Base-by-base conservation (phyloP, 1,284 basidiomycete genomes). In the Sporisorium exsertum region DNA sequence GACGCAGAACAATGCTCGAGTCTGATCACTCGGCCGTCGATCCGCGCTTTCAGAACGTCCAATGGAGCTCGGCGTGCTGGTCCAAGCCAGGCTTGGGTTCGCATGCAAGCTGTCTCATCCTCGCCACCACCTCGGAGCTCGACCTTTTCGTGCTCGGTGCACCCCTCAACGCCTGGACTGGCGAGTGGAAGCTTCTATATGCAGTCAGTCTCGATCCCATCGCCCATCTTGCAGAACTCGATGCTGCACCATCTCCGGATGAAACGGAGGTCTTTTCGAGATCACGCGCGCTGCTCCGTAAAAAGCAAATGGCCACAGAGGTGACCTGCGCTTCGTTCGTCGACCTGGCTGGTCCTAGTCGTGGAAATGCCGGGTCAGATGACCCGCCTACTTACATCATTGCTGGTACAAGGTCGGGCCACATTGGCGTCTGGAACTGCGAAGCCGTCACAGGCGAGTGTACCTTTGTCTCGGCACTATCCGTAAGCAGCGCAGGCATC, bases 61-160 rank as follows among this genome's bases (percentile, higher is more conserved):
- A 67, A 49, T 77, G 74, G 74, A 40, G 33, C 16, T 64, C 62
- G 13, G 74, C 74, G 5, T 52, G 56, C 58, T 77, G 74, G 74
- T 77, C 74, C 15, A 69, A 57, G 35, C 63, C 74, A 6, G 63
- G 70, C 18, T 51, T 77, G 45, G 74, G 74, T 4, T 53, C 69
- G 15, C 45, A 69, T 26, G 62, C 52, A 49, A 67, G 70, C 63
- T 77, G 69, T 18, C 58, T 77, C 26, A 66, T 77, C 45, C 60
- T 73, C 12, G 70, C 69, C 51, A 49, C 58, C 35, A 70, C 53
- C 53, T 72, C 70, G 26, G 74, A 77, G 58, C 32, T 63, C 15
- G 74, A 77, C 29, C 74, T 77, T 9, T 69, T 64, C 57, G 37
- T 76, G 4, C 51, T 76, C 10, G 73, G 68, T 20, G 68, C 73